Base-by-base conservation (phyloP, 257 asterid genomes). In the Perilla frutescens region DNA sequence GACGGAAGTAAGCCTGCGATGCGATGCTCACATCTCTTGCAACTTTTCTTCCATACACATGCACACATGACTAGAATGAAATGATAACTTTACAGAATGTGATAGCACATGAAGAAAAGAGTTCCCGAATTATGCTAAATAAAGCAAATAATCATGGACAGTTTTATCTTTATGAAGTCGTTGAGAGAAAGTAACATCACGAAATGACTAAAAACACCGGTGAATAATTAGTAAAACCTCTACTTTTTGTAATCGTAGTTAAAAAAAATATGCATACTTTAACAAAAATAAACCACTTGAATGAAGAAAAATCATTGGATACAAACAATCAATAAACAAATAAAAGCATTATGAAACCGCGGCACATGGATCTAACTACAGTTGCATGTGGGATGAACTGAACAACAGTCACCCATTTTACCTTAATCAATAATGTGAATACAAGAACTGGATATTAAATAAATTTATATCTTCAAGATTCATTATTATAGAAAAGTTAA, bases 1-100 rank as follows among this genome's bases (percentile, higher is more conserved):
- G 51, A 51, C 44, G 41, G 29, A 61, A 62, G 57, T 69, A 78
- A 41, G 60, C 41, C 43, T 47, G 51, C 51, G 51, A 47, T 65
- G 74, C 45, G 61, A 65, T 72, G 68, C 56, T 56, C 66, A 39
- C 53, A 55, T 54, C 73, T 75, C 78, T 65, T 79, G 68, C 20
- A 58, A 40, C 66, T 77, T 83, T 86, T 83, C 73, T 66, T 76
- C 61, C 84, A 77, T 60, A 71, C 70, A 67, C 81, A 74, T 57
- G 64, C 75, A 54, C 81, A 75, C 83, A 72, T 77, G 83, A 82
- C 87, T 78, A 45, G 76, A 70, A 77, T 81, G 87, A 78, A 85
- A 71, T 79, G 56, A 81, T 53, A 14, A 40, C 87, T 85, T 81
- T 64, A 71, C 81, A 84, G 79, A 77, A 65, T 70, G 81, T 75